Evolutionary conservation across 139 green algal species (phyloP).

Genomic region (Chlamydomonas sp.): DNA sequence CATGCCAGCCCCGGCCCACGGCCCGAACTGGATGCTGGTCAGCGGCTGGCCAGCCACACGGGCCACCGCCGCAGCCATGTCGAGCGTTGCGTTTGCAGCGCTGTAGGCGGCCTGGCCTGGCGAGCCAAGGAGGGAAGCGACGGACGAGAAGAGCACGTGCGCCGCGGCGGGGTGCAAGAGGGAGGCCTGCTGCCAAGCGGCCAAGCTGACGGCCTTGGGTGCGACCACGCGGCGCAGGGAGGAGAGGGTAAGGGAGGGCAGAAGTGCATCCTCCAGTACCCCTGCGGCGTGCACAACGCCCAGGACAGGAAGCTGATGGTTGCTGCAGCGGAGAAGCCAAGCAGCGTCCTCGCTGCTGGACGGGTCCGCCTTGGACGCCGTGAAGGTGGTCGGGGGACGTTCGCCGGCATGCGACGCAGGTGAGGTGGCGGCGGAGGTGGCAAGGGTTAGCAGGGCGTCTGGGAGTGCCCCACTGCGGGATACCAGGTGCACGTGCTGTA

Average conservation of each 20-base stretch:
- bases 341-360: slow-evolving; percentile 32
- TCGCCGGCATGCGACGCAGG: background rate
- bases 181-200: background rate
- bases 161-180: slow-evolving; percentile 1
- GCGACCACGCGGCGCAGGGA: slow-evolving; percentile 50
- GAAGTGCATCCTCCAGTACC: slow-evolving; percentile 52
- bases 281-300: slow-evolving; percentile 60
- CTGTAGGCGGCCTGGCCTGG: slow-evolving; percentile 86
- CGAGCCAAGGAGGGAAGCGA: slow-evolving; percentile 82
- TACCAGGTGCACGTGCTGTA: slow-evolving; percentile 53
- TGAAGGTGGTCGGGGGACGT: slow-evolving; percentile 4
- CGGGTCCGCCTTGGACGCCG: slow-evolving; percentile 43
- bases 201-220: slow-evolving; percentile 57
- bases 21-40: slow-evolving; percentile 35
- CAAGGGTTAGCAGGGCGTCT: background rate
- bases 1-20: slow-evolving; percentile 39
- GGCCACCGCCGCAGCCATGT: slow-evolving; percentile 40
- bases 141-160: slow-evolving; percentile 83
- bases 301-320: slow-evolving; percentile 21
- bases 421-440: background rate
- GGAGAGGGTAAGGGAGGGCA: slow-evolving; percentile 15
- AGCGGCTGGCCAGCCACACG: slow-evolving; percentile 28
- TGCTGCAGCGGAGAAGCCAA: background rate
- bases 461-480: slow-evolving; percentile 46
- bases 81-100: slow-evolving; percentile 80